Conservation (phyloP, 2,329 filamentous ascomycete species). For the Graphium sp. region DNA sequence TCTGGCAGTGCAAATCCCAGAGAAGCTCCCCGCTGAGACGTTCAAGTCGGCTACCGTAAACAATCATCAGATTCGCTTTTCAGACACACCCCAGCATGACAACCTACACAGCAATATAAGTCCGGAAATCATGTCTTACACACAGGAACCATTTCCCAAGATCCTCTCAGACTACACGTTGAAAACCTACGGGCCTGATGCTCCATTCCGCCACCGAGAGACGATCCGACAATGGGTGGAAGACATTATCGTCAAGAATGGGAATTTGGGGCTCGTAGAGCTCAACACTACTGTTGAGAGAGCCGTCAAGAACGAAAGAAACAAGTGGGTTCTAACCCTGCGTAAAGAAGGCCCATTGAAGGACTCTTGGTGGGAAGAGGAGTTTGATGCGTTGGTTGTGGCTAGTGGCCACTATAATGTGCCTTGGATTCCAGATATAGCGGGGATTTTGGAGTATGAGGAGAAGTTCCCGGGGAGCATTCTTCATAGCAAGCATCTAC, state of each 20-base stretch:
- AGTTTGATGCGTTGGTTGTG: conserved; percentile 21
- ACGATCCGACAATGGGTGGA: conserved; percentile 36
- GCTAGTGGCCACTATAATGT: conserved; percentile 21
- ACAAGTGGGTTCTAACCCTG: conserved; percentile 29
- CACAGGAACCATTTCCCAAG: conserved; percentile 28
- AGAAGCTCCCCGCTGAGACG: conserved; percentile 21
- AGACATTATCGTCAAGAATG: conserved; percentile 14
- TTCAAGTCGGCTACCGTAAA: conserved; percentile 15
- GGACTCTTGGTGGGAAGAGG: conserved; percentile 20
- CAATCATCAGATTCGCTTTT: conserved; percentile 23
- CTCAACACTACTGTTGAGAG: conserved; percentile 39
- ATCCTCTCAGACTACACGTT: conserved; percentile 23
- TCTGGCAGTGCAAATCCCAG: conserved; percentile 20
- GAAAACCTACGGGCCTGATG: conserved; percentile 28
- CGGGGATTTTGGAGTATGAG: conserved; percentile 18
- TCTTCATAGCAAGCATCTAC: conserved; percentile 20
- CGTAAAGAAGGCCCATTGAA: conserved; percentile 19
- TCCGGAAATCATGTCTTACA: conserved; percentile 35
- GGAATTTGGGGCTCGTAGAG: conserved; percentile 17
- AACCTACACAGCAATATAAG: conserved; percentile 43
- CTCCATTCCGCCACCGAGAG: conserved; percentile 37
- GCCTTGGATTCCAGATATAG: conserved; percentile 18
- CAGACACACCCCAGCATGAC: conserved; percentile 36
- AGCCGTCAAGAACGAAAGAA: conserved; percentile 22
- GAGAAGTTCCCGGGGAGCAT: conserved; percentile 16